phyloP scores from a whole-genome alignment of 2,329 filamentous ascomycete genomes.

The Colletotrichum somersetense region DNA sequence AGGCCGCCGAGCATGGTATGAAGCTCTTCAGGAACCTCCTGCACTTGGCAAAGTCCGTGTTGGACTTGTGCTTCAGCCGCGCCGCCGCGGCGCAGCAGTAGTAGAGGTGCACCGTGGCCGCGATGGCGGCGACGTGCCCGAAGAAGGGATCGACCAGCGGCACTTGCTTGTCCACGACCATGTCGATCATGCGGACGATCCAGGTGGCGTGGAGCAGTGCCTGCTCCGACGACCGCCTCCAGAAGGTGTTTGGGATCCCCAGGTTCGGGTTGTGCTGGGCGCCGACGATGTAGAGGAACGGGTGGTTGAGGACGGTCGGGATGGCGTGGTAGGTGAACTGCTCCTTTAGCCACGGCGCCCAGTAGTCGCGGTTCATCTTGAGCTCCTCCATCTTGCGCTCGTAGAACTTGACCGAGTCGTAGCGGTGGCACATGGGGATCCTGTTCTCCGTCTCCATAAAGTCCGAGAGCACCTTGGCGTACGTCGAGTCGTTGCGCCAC shows the following conservation, averaged over 20 bases:
- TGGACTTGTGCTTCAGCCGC: conserved; percentile 63
- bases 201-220: conserved; percentile 65
- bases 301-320: conserved; percentile 64
- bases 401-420: conserved; percentile 66
- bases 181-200: conserved; percentile 67
- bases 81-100: conserved; percentile 65
- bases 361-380: conserved; percentile 60
- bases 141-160: conserved; percentile 65
- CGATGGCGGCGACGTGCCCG: conserved; percentile 63
- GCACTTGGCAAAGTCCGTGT: conserved; percentile 65
- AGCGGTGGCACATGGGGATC: conserved; percentile 64
- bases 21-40: conserved; percentile 63
- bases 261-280: conserved; percentile 65
- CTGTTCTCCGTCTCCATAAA: conserved; percentile 64
- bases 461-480: conserved; percentile 63
- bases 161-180: conserved; percentile 64
- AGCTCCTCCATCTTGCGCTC: conserved; percentile 62
- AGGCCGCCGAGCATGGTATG: conserved; percentile 60
- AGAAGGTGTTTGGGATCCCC: conserved; percentile 66
- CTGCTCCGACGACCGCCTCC: conserved; percentile 64
- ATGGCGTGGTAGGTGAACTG: conserved; percentile 67
- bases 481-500: conserved; percentile 65
- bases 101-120: conserved; percentile 66
- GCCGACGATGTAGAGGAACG: conserved; percentile 65
- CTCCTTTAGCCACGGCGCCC: conserved; percentile 65